phyloP scores from a whole-genome alignment of 208 protist species.

The Leishmania mexicana region DNA sequence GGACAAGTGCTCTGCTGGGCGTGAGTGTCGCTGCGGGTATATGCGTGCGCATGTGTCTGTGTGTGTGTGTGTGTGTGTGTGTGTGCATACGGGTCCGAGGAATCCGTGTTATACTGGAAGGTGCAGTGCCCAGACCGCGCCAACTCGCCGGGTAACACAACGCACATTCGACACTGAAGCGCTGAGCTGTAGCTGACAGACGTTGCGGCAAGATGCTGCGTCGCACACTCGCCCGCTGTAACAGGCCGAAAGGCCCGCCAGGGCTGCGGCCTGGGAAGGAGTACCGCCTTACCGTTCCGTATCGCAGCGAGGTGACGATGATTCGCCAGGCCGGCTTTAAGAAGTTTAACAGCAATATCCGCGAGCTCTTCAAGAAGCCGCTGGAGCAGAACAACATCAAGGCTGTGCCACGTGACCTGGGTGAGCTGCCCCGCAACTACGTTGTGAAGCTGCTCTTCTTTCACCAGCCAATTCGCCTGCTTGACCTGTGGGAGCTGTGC shows the following conservation, averaged over 20 bases:
- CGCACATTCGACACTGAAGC: neutral
- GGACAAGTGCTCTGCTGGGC: neutral
- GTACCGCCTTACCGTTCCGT: conserved; percentile 82
- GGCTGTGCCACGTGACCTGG: conserved; percentile 86
- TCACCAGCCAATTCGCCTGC: conserved; percentile 84
- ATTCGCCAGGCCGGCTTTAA: conserved; percentile 48
- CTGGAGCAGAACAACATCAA: conserved; percentile 82
- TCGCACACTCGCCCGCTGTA: conserved; percentile 39
- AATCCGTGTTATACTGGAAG: neutral
- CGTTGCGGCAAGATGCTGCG: conserved; percentile 51
- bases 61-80: neutral
- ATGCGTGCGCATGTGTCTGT: neutral
- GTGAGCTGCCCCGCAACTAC: conserved; percentile 89
- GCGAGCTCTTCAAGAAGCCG: conserved; percentile 89
- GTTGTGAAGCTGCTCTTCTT: conserved; percentile 86
- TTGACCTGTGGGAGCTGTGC: conserved; percentile 84
- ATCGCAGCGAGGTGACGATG: conserved; percentile 88
- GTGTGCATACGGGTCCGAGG: neutral
- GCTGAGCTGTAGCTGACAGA: neutral
- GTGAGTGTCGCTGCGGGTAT: neutral
- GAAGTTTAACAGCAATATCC: conserved; percentile 83
- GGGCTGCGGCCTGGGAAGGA: conserved; percentile 78
- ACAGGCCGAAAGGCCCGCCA: conserved; percentile 78
- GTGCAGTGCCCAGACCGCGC: neutral
- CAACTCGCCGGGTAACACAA: neutral